These are phyloP conservation scores for Perkinsela sp. DNA, from an alignment of 208 protist species.

Conservation along the genomic window DNA sequence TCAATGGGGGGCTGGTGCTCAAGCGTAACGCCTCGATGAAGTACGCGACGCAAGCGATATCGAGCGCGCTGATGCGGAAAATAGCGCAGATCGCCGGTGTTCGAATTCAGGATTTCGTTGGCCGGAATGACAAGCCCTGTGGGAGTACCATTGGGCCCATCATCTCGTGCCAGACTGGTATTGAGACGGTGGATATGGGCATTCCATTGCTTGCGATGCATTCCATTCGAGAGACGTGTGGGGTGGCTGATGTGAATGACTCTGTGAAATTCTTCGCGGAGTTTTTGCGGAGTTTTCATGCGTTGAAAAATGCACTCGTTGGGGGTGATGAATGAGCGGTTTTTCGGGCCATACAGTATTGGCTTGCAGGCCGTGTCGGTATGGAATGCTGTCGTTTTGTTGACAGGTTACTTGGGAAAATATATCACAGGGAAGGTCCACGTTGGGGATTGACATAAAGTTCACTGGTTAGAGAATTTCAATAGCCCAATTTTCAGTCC, in stretches of 20 bases:
- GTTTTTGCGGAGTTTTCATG: conserved; percentile 45
- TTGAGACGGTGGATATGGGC: conserved; percentile 83
- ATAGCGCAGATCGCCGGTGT: conserved; percentile 27
- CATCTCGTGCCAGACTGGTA: conserved; percentile 49
- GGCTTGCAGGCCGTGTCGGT: too few relatives aligned
- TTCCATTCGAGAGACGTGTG: conserved; percentile 79
- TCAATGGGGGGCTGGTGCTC: conserved; percentile 73
- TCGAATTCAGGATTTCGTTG: conserved; percentile 64
- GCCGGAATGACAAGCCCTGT: conserved; percentile 84
- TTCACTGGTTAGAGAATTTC: too few relatives aligned
- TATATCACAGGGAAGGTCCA: too few relatives aligned
- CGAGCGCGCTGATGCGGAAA: conserved; percentile 40
- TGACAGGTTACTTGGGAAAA: too few relatives aligned
- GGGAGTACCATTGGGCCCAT: conserved; percentile 89
- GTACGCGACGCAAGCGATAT: conserved; percentile 73
- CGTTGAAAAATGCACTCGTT: too few relatives aligned
- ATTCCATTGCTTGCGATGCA: conserved; percentile 86
- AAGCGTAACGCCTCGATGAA: conserved; percentile 84
- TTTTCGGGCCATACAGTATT: too few relatives aligned
- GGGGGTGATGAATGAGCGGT: too few relatives aligned
- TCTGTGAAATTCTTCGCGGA: conserved; percentile 40
- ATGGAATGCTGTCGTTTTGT: too few relatives aligned
- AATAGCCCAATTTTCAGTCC: too few relatives aligned
- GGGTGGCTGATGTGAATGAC: conserved; percentile 53
- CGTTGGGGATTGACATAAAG: too few relatives aligned